These are phyloP conservation scores for Aspergillus carlsbadensis DNA, from an alignment of 495 filamentous ascomycete genomes.

Conservation along the genomic window DNA sequence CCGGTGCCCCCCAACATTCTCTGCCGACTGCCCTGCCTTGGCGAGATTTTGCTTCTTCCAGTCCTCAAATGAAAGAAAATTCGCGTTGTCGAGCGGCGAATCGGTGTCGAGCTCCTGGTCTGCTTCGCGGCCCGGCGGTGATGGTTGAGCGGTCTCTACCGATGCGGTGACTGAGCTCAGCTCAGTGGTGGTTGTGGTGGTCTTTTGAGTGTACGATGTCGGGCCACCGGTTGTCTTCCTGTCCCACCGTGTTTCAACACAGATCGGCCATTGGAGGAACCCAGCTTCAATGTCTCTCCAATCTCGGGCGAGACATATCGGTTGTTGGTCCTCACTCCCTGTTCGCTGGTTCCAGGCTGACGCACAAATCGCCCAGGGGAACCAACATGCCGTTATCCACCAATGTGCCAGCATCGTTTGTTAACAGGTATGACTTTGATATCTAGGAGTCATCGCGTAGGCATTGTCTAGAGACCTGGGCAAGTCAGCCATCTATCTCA, in stretches of 20 bases:
- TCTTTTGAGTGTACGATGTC: not conserved
- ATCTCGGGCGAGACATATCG: conserved; percentile 13
- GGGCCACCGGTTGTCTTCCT: not conserved
- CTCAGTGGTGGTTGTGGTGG: not conserved
- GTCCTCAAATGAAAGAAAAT: conserved; percentile 96
- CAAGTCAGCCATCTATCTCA: not conserved
- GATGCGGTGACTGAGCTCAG: conserved; percentile 6
- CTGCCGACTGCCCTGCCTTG: conserved; percentile 78
- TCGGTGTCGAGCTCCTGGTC: conserved; percentile 56
- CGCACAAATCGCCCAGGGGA: conserved; percentile 12
- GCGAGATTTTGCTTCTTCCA: conserved; percentile 96
- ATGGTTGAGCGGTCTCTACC: not conserved
- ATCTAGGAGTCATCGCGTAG: conserved; percentile 6
- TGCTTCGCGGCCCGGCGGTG: conserved; percentile 12
- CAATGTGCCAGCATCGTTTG: conserved; percentile 10
- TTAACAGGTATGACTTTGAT: not conserved
- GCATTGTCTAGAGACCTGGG: not conserved
- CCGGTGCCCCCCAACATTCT: conserved; percentile 58
- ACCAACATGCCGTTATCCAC: conserved; percentile 17
- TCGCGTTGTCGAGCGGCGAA: conserved; percentile 73
- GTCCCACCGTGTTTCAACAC: conserved; percentile 22
- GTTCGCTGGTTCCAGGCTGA: conserved; percentile 9
- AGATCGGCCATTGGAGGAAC: conserved; percentile 22
- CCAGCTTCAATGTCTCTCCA: conserved; percentile 18
- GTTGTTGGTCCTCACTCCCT: conserved; percentile 7